Evolutionary conservation across 192 early-diverging fungal genomes (phyloP), one percentile per base, ranked within the genome.

Genomic region (Geosiphon pyriformis): DNA sequence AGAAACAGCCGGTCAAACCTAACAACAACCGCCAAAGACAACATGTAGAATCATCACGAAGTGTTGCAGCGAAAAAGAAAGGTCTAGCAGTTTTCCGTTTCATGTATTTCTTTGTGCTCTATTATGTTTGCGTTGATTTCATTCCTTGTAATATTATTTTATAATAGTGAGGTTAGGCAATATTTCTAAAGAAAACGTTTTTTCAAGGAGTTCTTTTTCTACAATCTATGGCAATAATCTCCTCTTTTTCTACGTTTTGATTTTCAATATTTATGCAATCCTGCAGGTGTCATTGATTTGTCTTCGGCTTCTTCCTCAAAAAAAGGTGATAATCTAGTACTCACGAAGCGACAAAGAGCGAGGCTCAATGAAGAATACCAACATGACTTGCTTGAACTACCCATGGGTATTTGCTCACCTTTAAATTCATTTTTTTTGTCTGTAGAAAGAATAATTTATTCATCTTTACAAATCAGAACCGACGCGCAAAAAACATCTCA

Each of bases 331-430:
- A 57, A 65, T n/a, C 71, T 74, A 52, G 72, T 78, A 46, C 62
- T 91, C 51, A 91, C 89, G 6, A 86, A 85, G 34, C 82, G 90
- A 27, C 90, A 91, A 70, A 70, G 88, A 12, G 85, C 88, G 7
- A 87, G 82, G 59, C 65, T 88, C 32, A 83, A 83, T 50, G 73
- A 76, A 52, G 81, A 78, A 26, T 69, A 67, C 33, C 73, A 78
- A 31, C 81, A 83, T 27, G 90, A 88, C 70, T 76, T 87, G 50
- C 71, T 91, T 59, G 83, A 87, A 67, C 74, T 91, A 20, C 90
- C 90, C 0, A 78, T 80, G 65, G 80, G 83, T 86, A 78, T 56
- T 70, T 67, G 2, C 26, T 4, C 35, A 20, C 1, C 15, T 35
- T 7, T 51, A 30, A 27, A 10, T 26, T 15, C 50, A 11, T 33